Percentiles rank a stretch among this genome's conserved stretches.
phyloP scores from a whole-genome alignment of 2,329 filamentous ascomycete species.

The Lachnellula willkommii region DNA sequence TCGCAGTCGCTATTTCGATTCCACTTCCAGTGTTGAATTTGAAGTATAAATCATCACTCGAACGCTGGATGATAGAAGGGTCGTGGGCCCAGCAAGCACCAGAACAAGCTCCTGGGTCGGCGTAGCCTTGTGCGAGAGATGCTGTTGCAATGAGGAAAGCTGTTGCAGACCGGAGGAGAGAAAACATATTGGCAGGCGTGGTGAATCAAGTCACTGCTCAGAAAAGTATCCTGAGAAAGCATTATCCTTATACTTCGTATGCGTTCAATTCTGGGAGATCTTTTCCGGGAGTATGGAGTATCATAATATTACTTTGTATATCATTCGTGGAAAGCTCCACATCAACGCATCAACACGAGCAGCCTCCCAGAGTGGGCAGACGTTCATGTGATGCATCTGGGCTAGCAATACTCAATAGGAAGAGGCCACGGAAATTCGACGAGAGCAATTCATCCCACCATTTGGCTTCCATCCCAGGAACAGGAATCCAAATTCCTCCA shows the following conservation, averaged over 20 bases:
- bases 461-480: background rate
- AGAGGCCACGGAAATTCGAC: too few species aligned
- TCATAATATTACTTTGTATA: background rate
- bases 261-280: background rate
- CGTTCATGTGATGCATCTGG: background rate
- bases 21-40: conserved; percentile 38
- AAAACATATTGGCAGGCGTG: background rate
- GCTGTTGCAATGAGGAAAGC: conserved; percentile 1
- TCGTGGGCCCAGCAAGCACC: conserved; percentile 39
- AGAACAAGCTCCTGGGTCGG: conserved; percentile 35
- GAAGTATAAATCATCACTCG: conserved; percentile 39
- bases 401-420: background rate
- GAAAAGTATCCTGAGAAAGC: background rate
- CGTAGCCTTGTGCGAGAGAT: conserved; percentile 22
- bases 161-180: background rate
- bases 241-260: background rate
- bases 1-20: conserved; percentile 37
- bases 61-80: conserved; percentile 37
- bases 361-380: background rate
- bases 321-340: background rate
- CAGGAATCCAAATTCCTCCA: background rate
- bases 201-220: background rate
- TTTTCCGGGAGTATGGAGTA: background rate
- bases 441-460: too few species aligned
- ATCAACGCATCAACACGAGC: background rate